A percentile compares a stretch with the other conserved stretches of the same genome.
Conservation (phyloP, 768 basidiomycete species). For the Pisolithus microcarpus region DNA sequence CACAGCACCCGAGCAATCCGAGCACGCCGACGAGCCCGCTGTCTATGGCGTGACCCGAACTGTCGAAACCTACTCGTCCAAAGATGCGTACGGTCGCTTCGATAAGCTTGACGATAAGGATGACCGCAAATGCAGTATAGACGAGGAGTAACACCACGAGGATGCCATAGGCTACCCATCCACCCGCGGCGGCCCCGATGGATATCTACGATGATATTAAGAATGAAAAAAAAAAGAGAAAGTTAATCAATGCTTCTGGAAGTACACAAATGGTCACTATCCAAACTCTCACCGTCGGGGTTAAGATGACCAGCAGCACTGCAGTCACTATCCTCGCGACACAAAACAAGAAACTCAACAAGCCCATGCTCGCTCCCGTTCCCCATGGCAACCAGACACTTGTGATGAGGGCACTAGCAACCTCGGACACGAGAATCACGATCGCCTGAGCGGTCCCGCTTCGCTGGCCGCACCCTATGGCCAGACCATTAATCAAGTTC, state of each 20-base stretch:
- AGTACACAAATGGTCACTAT: not conserved
- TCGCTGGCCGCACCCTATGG: slow-evolving; percentile 83
- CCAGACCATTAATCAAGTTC: slow-evolving; percentile 76
- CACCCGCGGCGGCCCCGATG: slow-evolving; percentile 70
- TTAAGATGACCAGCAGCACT: slow-evolving; percentile 84
- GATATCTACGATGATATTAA: slow-evolving; percentile 50
- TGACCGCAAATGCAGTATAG: slow-evolving; percentile 73
- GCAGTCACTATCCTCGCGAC: slow-evolving; percentile 86
- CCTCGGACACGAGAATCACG: slow-evolving; percentile 83
- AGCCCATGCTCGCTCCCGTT: slow-evolving; percentile 92
- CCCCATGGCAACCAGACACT: slow-evolving; percentile 97
- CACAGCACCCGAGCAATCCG: slow-evolving; percentile 60
- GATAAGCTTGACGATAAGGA: slow-evolving; percentile 77
- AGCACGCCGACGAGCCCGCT: slow-evolving; percentile 85
- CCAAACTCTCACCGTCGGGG: slow-evolving; percentile 65
- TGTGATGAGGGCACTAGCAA: slow-evolving; percentile 78
- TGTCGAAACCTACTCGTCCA: slow-evolving; percentile 77
- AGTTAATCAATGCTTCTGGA: slow-evolving; percentile 7
- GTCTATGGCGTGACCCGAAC: slow-evolving; percentile 70
- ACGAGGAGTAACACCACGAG: slow-evolving; percentile 76
- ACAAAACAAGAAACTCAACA: slow-evolving; percentile 89
- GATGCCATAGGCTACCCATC: slow-evolving; percentile 94
- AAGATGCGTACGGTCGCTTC: slow-evolving; percentile 78
- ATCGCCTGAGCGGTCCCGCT: slow-evolving; percentile 91
- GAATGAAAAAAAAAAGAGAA: not conserved